Evolutionary conservation across 257 asterid genomes (phyloP), one percentile per base, ranked within the genome.

Genomic region (Leonotis leonurus): DNA sequence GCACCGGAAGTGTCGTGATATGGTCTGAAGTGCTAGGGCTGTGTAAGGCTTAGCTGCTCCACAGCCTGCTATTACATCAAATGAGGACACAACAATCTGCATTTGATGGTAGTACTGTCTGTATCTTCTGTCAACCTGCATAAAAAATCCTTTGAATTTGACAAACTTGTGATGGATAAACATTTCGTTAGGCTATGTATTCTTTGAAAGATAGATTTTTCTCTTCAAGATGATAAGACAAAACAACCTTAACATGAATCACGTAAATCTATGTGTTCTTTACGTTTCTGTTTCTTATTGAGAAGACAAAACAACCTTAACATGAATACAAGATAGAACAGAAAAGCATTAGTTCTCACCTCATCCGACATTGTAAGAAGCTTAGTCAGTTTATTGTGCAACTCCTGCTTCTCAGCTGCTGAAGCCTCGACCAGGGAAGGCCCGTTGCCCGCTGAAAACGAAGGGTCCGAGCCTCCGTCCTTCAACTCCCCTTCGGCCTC

Each of bases 31-130:
- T 18, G 97, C 97, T 1, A 90, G 95, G 1, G 83, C 75, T 6
- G 97, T 87, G 79, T 90, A 87, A 3, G 95, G 88, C 57, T 76
- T 87, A 18, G 97, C 83, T 37, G 97, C 78, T 49, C 89, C 96
- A 0, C 73, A 65, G 44, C 95, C 97, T 11, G 95, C 84, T 77
- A 83, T 60, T 21, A 61, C 71, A 48, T 90, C 97, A 26, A 90
- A 90, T 24, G 96, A 85, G 14, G 96, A 87, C 8, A 87, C 83
- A 3, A 90, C 85, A 7, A 79, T 81, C 62, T 85, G 96, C 94
- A 87, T 90, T 53, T 90, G 97, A 65, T 85, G 96, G 80, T 83
- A 84, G 48, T 90, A 90, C 36, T 90, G 87, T 57, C 83, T 83
- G 81, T 90, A 90, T 59, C 89, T 71, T 56, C 85, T 72, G 73